These are phyloP conservation scores for Backusella sp. DNA, from an alignment of 192 early-diverging fungal genomes.

Conservation along the genomic window DNA sequence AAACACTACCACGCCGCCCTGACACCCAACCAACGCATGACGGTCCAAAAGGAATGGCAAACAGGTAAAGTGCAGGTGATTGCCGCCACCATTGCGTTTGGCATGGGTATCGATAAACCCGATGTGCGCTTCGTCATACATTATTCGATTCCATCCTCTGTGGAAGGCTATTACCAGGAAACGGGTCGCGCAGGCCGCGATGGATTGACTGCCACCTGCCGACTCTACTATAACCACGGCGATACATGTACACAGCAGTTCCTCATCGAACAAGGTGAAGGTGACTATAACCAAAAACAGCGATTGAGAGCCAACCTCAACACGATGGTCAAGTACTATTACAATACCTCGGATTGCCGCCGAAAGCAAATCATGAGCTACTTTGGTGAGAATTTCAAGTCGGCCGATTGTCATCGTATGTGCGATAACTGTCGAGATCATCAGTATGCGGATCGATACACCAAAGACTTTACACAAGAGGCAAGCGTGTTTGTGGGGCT, in stretches of 20 bases:
- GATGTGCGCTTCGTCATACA: slow-evolving; percentile 97
- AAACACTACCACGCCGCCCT: slow-evolving; percentile 90
- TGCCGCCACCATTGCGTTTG: slow-evolving; percentile 96
- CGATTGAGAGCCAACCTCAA: slow-evolving; percentile 61
- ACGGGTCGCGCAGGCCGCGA: slow-evolving; percentile 96
- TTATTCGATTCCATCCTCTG: slow-evolving; percentile 80
- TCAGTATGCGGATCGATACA: slow-evolving; percentile 16
- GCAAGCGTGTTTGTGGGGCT: slow-evolving; percentile 49
- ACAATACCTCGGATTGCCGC: slow-evolving; percentile 85
- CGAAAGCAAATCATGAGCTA: slow-evolving; percentile 85
- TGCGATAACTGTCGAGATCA: slow-evolving; percentile 85
- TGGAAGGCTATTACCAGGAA: slow-evolving; percentile 97
- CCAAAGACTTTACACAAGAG: slow-evolving; percentile 58
- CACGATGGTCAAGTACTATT: slow-evolving; percentile 77
- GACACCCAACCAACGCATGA: slow-evolving; percentile 69
- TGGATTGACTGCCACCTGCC: slow-evolving; percentile 79
- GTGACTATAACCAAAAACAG: slow-evolving; percentile 80
- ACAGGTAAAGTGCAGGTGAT: slow-evolving; percentile 72
- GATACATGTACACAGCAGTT: slow-evolving; percentile 62
- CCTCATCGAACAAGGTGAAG: slow-evolving; percentile 82
- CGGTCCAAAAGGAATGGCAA: slow-evolving; percentile 86
- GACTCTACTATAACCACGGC: slow-evolving; percentile 66
- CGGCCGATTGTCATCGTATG: slow-evolving; percentile 61
- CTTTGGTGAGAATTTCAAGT: slow-evolving; percentile 85
- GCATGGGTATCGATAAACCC: slow-evolving; percentile 97